These are phyloP conservation scores for Neocallimastix lanati DNA, from an alignment of 192 early-diverging fungal genomes.

Conservation along the genomic window DNA sequence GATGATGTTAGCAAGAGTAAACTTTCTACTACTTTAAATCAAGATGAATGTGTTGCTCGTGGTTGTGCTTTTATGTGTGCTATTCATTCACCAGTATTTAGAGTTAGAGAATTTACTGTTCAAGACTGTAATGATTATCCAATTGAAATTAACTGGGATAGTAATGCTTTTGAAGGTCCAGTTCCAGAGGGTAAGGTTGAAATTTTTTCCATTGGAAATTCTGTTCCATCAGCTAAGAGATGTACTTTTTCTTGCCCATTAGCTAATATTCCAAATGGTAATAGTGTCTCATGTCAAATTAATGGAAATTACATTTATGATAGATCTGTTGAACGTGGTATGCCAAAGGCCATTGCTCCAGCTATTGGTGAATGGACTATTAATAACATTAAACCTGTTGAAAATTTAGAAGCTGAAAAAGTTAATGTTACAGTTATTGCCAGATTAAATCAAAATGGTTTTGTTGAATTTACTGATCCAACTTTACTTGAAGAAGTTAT, in stretches of 20 bases:
- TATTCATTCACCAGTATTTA: constrained; percentile 90
- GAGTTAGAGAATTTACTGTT: constrained; percentile 87
- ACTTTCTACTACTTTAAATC: constrained; percentile 82
- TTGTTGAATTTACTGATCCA: constrained; percentile 64
- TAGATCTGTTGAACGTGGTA: constrained; percentile 15
- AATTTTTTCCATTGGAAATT: constrained; percentile 72
- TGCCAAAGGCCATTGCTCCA: constrained; percentile 58
- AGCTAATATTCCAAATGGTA: constrained; percentile 19
- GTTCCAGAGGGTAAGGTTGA: constrained; percentile 59
- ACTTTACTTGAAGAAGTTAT: constrained; percentile 70
- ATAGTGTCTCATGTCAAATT: constrained; percentile 47
- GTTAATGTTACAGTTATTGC: constrained; percentile 84
- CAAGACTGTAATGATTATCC: constrained; percentile 79
- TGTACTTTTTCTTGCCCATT: constrained; percentile 54
- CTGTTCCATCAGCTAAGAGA: constrained; percentile 75
- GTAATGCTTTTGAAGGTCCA: constrained; percentile 22
- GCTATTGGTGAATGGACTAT: constrained; percentile 74
- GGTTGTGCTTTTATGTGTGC: constrained; percentile 94
- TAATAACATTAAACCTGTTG: constrained; percentile 50
- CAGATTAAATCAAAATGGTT: constrained; percentile 65
- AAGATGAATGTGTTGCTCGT: constrained; percentile 92
- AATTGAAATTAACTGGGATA: constrained; percentile 76
- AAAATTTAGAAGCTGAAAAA: constrained; percentile 11
- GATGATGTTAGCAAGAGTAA: constrained; percentile 20
- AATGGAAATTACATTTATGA: constrained; percentile 58